These are phyloP conservation scores for Neonectria sp. DNA, from an alignment of 2,329 filamentous ascomycete species.

Conservation along the genomic window DNA sequence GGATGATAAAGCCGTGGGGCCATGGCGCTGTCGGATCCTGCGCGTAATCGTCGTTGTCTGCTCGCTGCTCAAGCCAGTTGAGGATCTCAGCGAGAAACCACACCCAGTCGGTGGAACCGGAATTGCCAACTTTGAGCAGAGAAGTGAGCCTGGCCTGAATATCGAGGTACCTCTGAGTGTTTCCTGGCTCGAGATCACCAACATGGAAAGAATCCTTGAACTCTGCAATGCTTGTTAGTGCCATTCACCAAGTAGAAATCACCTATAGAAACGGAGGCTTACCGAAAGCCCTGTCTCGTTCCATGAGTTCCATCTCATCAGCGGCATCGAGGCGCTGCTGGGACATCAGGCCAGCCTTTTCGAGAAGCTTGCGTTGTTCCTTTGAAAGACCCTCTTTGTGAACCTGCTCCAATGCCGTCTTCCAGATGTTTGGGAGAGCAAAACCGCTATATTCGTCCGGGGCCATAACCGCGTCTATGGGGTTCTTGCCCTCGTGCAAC, in stretches of 20 bases:
- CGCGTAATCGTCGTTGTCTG: slow-evolving; percentile 35
- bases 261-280: background rate
- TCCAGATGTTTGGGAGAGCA: slow-evolving; percentile 42
- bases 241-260: background rate
- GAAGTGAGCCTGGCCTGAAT: slow-evolving; percentile 36
- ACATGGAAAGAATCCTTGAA: slow-evolving; percentile 48
- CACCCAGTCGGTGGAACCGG: slow-evolving; percentile 42
- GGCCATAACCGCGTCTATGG: slow-evolving; percentile 14
- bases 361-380: slow-evolving; percentile 28
- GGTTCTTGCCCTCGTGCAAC: slow-evolving; percentile 23
- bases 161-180: slow-evolving; percentile 35
- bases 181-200: slow-evolving; percentile 47
- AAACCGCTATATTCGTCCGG: slow-evolving; percentile 33
- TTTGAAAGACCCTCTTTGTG: slow-evolving; percentile 4
- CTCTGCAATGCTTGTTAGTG: slow-evolving; percentile 8
- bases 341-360: slow-evolving; percentile 27
- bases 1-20: slow-evolving; percentile 46
- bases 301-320: slow-evolving; percentile 44
- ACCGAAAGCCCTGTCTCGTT: slow-evolving; percentile 44
- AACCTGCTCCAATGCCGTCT: slow-evolving; percentile 37
- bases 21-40: slow-evolving; percentile 37
- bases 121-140: slow-evolving; percentile 33
- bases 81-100: slow-evolving; percentile 43
- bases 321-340: slow-evolving; percentile 19
- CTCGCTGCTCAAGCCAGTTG: slow-evolving; percentile 41